Base-by-base conservation (phyloP, 2,329 filamentous ascomycete genomes). In the Emergomyces africanus region DNA sequence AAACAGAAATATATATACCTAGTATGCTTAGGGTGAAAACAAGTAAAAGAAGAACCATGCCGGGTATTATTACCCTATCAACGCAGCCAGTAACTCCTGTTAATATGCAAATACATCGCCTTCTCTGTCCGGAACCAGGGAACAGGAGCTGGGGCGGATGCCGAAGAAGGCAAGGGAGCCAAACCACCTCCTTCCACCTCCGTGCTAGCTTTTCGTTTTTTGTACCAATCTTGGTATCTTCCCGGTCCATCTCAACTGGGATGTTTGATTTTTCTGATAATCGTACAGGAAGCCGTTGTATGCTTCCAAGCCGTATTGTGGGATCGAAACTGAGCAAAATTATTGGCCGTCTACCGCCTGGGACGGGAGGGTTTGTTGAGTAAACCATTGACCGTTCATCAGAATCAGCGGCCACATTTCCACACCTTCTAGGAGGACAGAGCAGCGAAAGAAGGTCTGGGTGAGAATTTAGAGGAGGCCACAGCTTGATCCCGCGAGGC, bases 401-500 rank as follows among this genome's bases (percentile, higher is more conserved):
- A 49, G 58, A 60, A 41, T 59, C 56, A 54, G 62, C 54, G 44
- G 64, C 10, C 20, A 62, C 57, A 30, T 58, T 63, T 14, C 70
- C 69, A 1, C 67, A 66, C n/a, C 67, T 64, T 5, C 65, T 66
- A 20, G 66, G 65, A 9, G 75, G 75, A 51, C 74, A 76, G 6
- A 77, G 70, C 1, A 77, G 63, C 10, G 70, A 64, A 6, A 69
- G 65, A 1, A 78, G 61, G 50, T 72, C 72, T 28, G 64, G 57
- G 0, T 74, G 73, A 0, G 72, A 71, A 48, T 75, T 60, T 28
- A 73, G 68, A 9, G 71, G 66, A 3, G 75, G 75, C 75, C 75
- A 78, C 28, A 77, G 63, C 10, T 66, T 66, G 46, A 74, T 68
- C 4, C 72, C 72, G 10, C 73, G 70, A n/a, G 71, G 69, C 10